Evolutionary conservation across 2,329 filamentous ascomycete species (phyloP).

Genomic region (Neopestalotiopsis sp.): DNA sequence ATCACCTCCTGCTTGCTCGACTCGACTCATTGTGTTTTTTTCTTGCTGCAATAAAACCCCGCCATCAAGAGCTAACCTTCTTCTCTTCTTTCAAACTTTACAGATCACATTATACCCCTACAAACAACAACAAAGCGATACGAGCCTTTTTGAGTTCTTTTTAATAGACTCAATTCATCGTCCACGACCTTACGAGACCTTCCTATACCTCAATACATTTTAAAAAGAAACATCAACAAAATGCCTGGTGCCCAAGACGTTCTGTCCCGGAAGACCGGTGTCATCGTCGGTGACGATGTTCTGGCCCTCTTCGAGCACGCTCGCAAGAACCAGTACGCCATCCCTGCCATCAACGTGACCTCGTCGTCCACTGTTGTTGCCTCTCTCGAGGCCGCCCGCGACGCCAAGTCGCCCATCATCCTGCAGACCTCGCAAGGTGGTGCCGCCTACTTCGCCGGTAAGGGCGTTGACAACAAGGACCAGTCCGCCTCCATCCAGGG

Average conservation of each 20-base stretch:
- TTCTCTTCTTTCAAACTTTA: conserved; percentile 4
- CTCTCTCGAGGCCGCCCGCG: conserved; percentile 91
- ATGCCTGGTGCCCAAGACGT: conserved; percentile 21
- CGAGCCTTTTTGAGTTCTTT: neutral
- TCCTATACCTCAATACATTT: neutral
- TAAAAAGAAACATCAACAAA: conserved; percentile 15
- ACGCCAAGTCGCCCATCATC: conserved; percentile 89
- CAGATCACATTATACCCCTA: conserved; percentile 5
- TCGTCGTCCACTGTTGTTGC: conserved; percentile 88
- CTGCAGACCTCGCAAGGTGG: conserved; percentile 94
- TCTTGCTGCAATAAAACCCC: conserved; percentile 17
- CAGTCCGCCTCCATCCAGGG: conserved; percentile 91
- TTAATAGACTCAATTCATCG: neutral
- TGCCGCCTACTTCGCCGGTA: conserved; percentile 90
- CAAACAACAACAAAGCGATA: neutral
- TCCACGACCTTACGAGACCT: neutral
- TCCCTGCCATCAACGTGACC: conserved; percentile 92
- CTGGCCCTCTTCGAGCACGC: conserved; percentile 75
- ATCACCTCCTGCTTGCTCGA: neutral
- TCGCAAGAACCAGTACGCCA: conserved; percentile 85
- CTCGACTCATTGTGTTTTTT: neutral
- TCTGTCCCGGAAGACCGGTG: conserved; percentile 32
- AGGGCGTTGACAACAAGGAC: conserved; percentile 81
- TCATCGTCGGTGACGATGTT: conserved; percentile 36
- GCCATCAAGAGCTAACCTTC: conserved; percentile 18